These are phyloP conservation scores for Monosporozyma solicola DNA, from an alignment of 805 yeast genomes.

Conservation along the genomic window DNA sequence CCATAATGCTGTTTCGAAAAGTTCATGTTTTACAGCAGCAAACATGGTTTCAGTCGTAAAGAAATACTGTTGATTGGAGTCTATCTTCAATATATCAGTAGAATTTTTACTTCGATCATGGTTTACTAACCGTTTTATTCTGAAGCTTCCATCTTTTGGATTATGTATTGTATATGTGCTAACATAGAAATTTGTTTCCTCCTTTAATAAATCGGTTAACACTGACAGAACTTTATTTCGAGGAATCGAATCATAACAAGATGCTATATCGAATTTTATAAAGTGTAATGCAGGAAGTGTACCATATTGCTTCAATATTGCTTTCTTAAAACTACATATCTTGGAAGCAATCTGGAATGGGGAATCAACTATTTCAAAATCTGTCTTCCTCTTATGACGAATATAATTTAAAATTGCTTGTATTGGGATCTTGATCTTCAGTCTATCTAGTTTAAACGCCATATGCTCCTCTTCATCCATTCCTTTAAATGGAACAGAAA, in stretches of 20 bases:
- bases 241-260: slow-evolving; percentile 70
- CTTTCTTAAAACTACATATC: slow-evolving; percentile 33
- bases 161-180: slow-evolving; percentile 13
- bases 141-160: slow-evolving; percentile 1
- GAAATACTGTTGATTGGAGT: background rate
- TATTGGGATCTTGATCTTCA: slow-evolving; percentile 37
- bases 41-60: slow-evolving; percentile 39
- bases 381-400: slow-evolving; percentile 19
- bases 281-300: slow-evolving; percentile 36
- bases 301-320: slow-evolving; percentile 11
- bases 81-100: background rate
- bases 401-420: slow-evolving; percentile 31
- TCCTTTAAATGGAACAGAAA: slow-evolving; percentile 45
- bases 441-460: slow-evolving; percentile 30
- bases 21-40: slow-evolving; percentile 40
- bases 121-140: slow-evolving; percentile 14
- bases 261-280: slow-evolving; percentile 65
- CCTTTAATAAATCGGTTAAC: slow-evolving; percentile 15
- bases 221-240: slow-evolving; percentile 34
- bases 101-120: slow-evolving; percentile 3
- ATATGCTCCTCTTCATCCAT: slow-evolving; percentile 26
- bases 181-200: slow-evolving; percentile 25
- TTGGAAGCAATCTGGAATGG: slow-evolving; percentile 36
- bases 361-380: slow-evolving; percentile 34
- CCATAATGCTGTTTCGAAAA: slow-evolving; percentile 42